phyloP scores from a whole-genome alignment of 805 yeast species.

The Candida dajiaensis region DNA sequence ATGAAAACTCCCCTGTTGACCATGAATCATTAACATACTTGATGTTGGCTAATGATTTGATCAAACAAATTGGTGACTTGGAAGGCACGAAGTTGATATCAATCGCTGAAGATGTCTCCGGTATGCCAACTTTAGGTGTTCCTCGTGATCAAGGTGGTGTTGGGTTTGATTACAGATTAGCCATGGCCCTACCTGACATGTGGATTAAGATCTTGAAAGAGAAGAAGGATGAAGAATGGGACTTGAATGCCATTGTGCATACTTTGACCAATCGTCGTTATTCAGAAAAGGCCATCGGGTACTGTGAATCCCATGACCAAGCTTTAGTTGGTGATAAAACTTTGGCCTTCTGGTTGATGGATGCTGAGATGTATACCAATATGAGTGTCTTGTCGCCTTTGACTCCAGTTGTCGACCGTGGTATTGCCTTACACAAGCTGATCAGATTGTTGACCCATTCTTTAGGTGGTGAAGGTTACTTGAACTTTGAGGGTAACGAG shows the following conservation, averaged over 20 bases:
- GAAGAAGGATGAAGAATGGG: conserved; percentile 84
- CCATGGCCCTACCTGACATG: conserved; percentile 99
- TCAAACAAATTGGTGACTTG: conserved; percentile 42
- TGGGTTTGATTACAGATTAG: conserved; percentile 89
- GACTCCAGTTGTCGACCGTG: conserved; percentile 80
- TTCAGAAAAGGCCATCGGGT: conserved; percentile 82
- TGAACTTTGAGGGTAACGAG: conserved; percentile 96
- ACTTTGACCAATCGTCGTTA: conserved; percentile 86
- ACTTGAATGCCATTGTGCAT: conserved; percentile 69
- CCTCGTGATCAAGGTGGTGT: conserved; percentile 74
- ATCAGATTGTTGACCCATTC: conserved; percentile 83
- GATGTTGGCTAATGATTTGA: conserved; percentile 84
- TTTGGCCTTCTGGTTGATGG: conserved; percentile 97
- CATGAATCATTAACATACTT: conserved; percentile 80
- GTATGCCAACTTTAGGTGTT: conserved; percentile 91
- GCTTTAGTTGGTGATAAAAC: conserved; percentile 97
- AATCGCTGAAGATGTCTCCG: conserved; percentile 95
- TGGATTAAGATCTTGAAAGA: conserved; percentile 95
- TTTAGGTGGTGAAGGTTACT: conserved; percentile 95
- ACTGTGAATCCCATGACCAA: conserved; percentile 95
- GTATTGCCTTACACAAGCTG: conserved; percentile 85
- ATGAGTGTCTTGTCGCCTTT: conserved; percentile 75
- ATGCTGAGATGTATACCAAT: conserved; percentile 94
- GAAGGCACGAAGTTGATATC: conserved; percentile 53
- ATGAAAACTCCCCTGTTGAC: conserved; percentile 70